Conservation (phyloP, 495 filamentous ascomycete genomes). For the Penicillium maclennaniae region DNA sequence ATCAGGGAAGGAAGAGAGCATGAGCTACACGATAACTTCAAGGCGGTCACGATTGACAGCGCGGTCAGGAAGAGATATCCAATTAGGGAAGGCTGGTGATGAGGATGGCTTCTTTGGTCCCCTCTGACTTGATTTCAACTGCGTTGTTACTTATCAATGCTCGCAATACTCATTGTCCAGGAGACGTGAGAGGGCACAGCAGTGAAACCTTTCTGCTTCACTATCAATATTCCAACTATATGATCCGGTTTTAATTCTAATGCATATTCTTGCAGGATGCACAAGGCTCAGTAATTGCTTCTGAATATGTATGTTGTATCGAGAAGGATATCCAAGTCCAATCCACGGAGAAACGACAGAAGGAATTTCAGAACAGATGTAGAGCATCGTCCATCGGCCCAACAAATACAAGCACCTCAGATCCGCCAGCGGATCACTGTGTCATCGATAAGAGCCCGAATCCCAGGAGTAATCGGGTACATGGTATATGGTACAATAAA, state of each 20-base stretch:
- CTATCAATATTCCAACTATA: neutral
- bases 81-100: neutral
- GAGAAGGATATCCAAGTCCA: constrained; percentile 27
- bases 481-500: constrained; percentile 2
- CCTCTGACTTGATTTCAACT: neutral
- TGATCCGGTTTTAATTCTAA: neutral
- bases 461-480: neutral
- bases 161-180: neutral
- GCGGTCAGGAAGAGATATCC: neutral
- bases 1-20: constrained; percentile 15
- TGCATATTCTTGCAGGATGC: neutral
- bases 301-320: neutral
- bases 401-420: neutral
- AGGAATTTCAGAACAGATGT: constrained; percentile 10
- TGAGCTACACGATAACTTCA: neutral
- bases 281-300: too few relatives aligned
- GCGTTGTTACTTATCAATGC: neutral
- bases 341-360: constrained; percentile 8
- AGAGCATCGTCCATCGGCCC: constrained; percentile 2
- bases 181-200: neutral
- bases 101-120: neutral
- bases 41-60: neutral
- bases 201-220: neutral
- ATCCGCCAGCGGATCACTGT: neutral
- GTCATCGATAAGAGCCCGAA: neutral